These are phyloP conservation scores for Phylloporus rhodoxanthus DNA, from an alignment of 768 basidiomycete genomes.

Conservation along the genomic window DNA sequence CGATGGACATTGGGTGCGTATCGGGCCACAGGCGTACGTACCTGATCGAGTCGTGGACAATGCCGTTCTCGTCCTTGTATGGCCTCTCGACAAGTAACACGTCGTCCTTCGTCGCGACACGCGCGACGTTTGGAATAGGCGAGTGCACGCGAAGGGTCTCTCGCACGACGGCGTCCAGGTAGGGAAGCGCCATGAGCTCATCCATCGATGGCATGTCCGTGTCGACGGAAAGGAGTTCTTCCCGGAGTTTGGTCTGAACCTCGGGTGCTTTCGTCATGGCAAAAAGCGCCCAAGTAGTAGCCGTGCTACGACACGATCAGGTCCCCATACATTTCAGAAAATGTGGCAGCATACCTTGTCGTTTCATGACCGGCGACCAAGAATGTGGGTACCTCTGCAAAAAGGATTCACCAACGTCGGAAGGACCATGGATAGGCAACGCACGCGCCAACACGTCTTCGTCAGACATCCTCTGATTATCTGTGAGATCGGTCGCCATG, in stretches of 20 bases:
- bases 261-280: neutral
- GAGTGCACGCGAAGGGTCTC: constrained; percentile 50
- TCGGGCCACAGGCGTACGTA: neutral
- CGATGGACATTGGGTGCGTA: too few species aligned
- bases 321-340: neutral
- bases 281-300: neutral
- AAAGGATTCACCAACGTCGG: neutral
- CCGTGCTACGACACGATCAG: neutral
- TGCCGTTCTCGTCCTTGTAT: neutral
- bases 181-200: constrained; percentile 56
- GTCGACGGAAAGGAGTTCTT: constrained; percentile 34
- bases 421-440: constrained; percentile 10
- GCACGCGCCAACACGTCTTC: constrained; percentile 54
- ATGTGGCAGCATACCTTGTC: neutral
- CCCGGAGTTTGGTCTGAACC: neutral
- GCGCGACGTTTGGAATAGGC: constrained; percentile 41
- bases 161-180: constrained; percentile 60
- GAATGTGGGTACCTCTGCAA: neutral
- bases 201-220: constrained; percentile 66
- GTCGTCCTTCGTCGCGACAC: constrained; percentile 49
- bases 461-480: constrained; percentile 52
- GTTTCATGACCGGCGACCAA: constrained; percentile 1
- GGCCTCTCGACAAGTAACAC: constrained; percentile 34
- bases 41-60: neutral
- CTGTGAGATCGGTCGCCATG: constrained; percentile 42